phyloP scores from a whole-genome alignment of 768 basidiomycete species.

The Mycena indigotica region DNA sequence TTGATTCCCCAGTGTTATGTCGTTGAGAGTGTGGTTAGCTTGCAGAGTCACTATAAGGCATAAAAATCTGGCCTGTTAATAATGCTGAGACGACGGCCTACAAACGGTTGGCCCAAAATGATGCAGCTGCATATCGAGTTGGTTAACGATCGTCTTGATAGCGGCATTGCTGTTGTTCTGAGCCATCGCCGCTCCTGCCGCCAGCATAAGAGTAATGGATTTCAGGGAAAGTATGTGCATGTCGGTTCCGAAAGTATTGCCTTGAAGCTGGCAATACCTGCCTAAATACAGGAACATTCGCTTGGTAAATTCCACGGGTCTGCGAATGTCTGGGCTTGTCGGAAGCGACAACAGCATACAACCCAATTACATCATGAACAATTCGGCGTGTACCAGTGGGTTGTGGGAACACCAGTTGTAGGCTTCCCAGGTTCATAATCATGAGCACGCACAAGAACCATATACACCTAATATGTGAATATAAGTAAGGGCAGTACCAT shows the following conservation, averaged over 20 bases:
- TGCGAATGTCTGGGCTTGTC: too few species aligned
- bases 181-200: neutral
- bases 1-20: slow-evolving; percentile 3
- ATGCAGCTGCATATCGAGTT: slow-evolving; percentile 5
- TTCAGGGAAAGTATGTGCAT: neutral
- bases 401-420: too few species aligned
- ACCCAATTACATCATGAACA: neutral
- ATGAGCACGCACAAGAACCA: too few species aligned
- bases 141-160: slow-evolving; percentile 5
- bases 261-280: too few species aligned
- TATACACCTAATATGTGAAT: too few species aligned
- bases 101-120: slow-evolving; percentile 5
- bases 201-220: neutral
- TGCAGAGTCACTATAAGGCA: slow-evolving; percentile 8
- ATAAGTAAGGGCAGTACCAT: too few species aligned
- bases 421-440: too few species aligned
- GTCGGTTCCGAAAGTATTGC: neutral
- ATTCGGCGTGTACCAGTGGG: too few species aligned
- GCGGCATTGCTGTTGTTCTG: slow-evolving; percentile 5
- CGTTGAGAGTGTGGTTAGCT: slow-evolving; percentile 11
- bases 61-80: neutral
- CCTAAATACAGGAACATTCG: too few species aligned
- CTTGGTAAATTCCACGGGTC: neutral
- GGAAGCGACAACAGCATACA: too few species aligned
- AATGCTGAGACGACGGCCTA: too few species aligned